These are phyloP conservation scores for Crithidia mellificae DNA, from an alignment of 208 protist genomes.

Conservation along the genomic window DNA sequence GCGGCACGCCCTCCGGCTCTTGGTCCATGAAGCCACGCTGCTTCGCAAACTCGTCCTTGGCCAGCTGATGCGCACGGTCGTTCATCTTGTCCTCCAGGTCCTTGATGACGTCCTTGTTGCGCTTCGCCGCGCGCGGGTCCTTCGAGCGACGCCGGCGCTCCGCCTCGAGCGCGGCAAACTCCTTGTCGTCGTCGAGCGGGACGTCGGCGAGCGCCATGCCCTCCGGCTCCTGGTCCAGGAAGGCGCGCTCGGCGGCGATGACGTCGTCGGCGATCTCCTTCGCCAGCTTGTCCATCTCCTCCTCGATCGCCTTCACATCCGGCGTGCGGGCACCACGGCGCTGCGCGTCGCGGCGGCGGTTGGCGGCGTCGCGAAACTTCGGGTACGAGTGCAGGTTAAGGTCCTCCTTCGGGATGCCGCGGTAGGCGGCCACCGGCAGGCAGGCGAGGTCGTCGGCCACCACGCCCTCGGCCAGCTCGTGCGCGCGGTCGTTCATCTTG, in stretches of 20 bases:
- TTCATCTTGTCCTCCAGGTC: constrained; percentile 76
- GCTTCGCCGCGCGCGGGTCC: constrained; percentile 59
- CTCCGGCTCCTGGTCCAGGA: constrained; percentile 77
- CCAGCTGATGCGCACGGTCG: constrained; percentile 63
- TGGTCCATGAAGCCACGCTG: constrained; percentile 72
- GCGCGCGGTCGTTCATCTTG: constrained; percentile 76
- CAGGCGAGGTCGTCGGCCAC: constrained; percentile 60
- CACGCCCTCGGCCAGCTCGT: constrained; percentile 63
- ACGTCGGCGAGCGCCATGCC: constrained; percentile 74
- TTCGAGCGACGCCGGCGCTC: constrained; percentile 60
- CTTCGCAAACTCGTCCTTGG: constrained; percentile 63
- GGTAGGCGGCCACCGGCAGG: constrained; percentile 57
- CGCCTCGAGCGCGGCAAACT: constrained; percentile 75
- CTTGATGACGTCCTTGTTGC: constrained; percentile 68
- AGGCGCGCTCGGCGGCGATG: constrained; percentile 63
- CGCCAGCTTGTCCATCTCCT: constrained; percentile 68
- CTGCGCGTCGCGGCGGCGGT: constrained; percentile 40
- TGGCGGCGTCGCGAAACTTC: constrained; percentile 66
- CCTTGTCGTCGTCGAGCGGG: constrained; percentile 74
- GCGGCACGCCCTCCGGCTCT: constrained; percentile 70
- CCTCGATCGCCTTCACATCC: constrained; percentile 32
- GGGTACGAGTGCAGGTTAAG: constrained; percentile 68
- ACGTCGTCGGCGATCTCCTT: constrained; percentile 68
- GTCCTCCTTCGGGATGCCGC: constrained; percentile 70
- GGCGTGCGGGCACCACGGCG: constrained; percentile 16